A percentile compares a stretch with the other conserved stretches of the same genome.
Conservation (phyloP, 2,329 filamentous ascomycete species). For the Malbranchea zuffiana region DNA sequence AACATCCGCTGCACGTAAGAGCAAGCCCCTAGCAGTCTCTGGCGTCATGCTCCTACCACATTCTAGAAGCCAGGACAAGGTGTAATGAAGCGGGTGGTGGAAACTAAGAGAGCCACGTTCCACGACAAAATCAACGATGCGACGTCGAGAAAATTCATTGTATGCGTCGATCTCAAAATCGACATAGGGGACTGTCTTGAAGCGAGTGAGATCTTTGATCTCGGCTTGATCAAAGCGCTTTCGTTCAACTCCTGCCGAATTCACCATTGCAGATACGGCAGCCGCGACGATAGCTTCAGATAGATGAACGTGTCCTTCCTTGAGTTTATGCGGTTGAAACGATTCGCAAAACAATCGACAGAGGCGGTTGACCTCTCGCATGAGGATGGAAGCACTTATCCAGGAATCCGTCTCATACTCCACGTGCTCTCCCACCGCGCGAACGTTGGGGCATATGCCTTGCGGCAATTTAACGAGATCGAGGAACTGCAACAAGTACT, state of each 20-base stretch:
- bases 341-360: conserved; percentile 81
- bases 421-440: conserved; percentile 87
- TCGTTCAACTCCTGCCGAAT: conserved; percentile 81
- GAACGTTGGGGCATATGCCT: conserved; percentile 87
- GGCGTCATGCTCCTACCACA: conserved; percentile 65
- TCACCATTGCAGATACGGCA: conserved; percentile 74
- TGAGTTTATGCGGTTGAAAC: conserved; percentile 59
- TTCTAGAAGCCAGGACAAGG: conserved; percentile 89
- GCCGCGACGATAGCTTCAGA: conserved; percentile 56
- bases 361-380: conserved; percentile 85
- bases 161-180: conserved; percentile 56
- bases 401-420: conserved; percentile 97
- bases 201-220: conserved; percentile 73
- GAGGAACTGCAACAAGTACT: conserved; percentile 87
- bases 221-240: conserved; percentile 76
- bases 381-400: conserved; percentile 92
- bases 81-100: conserved; percentile 93
- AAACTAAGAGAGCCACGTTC: conserved; percentile 90
- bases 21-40: conserved; percentile 54
- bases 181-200: conserved; percentile 66
- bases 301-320: conserved; percentile 53
- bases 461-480: conserved; percentile 94
- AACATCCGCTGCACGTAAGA: conserved; percentile 58
- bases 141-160: conserved; percentile 43
- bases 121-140: conserved; percentile 76